These are phyloP conservation scores for Phanerochaete sordida DNA, from an alignment of 768 basidiomycete genomes.

Conservation along the genomic window DNA sequence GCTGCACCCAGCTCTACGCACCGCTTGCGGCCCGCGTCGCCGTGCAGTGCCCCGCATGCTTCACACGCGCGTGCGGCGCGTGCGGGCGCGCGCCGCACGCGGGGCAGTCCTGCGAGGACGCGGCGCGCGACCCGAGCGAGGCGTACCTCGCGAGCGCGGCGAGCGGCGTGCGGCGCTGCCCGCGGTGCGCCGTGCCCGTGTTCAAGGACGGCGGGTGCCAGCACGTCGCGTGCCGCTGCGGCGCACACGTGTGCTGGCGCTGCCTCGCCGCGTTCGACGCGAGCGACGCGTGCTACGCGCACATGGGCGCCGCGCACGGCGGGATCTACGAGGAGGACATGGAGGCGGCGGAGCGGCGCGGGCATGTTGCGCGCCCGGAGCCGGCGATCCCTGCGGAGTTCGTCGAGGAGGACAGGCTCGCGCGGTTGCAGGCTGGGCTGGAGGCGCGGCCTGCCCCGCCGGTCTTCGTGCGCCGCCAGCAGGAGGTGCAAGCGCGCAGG, in stretches of 20 bases:
- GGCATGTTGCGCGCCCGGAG: neutral
- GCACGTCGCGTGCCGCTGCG: conserved; percentile 50
- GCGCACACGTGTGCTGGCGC: conserved; percentile 52
- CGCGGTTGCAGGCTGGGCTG: neutral
- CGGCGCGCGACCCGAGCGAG: conserved; percentile 32
- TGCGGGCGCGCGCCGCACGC: conserved; percentile 52
- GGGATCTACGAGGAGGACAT: conserved; percentile 11
- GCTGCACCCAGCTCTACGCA: conserved; percentile 28
- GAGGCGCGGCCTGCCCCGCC: no score
- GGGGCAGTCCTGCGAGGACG: conserved; percentile 49
- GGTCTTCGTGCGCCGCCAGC: no score
- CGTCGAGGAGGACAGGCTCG: conserved; percentile 2
- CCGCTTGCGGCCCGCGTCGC: neutral
- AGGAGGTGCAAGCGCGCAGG: no score
- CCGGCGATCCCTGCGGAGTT: neutral
- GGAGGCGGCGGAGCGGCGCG: neutral
- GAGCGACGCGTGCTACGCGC: conserved; percentile 12
- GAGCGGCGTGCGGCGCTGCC: conserved; percentile 43
- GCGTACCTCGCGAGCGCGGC: conserved; percentile 30
- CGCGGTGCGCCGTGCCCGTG: conserved; percentile 40
- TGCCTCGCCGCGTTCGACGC: conserved; percentile 42
- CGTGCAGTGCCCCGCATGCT: conserved; percentile 47
- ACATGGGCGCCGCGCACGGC: conserved; percentile 18
- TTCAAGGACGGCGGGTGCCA: conserved; percentile 54
- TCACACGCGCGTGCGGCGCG: conserved; percentile 44